Evolutionary conservation across 306 rosid species (phyloP).

Genomic region (Malus sylvestris): DNA sequence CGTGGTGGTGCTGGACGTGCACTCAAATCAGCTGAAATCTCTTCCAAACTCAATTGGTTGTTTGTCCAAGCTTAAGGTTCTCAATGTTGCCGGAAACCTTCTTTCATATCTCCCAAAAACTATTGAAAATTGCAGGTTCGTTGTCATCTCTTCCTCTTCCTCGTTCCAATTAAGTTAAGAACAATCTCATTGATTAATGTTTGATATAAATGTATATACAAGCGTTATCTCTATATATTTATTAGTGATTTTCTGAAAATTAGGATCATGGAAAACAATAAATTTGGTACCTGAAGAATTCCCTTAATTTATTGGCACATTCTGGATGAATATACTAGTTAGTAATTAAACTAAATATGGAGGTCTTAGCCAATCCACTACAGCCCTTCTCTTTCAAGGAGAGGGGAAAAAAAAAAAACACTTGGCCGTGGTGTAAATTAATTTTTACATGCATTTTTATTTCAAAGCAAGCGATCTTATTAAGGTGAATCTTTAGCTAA

Average conservation of each 20-base stretch:
- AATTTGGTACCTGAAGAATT: neutral
- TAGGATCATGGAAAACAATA: neutral
- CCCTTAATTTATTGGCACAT: neutral
- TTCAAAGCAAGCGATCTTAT: too few relatives aligned
- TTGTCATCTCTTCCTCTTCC: neutral
- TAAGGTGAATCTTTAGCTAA: neutral
- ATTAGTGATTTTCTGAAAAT: neutral
- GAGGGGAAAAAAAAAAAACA: too few relatives aligned
- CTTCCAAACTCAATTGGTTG: conserved; percentile 93
- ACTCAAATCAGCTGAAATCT: conserved; percentile 67
- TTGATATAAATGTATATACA: neutral
- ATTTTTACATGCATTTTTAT: neutral
- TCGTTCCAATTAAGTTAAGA: neutral
- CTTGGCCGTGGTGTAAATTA: neutral
- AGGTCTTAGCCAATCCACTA: neutral
- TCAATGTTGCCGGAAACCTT: conserved; percentile 76
- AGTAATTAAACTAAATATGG: neutral
- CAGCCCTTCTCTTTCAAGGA: neutral
- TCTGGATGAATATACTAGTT: neutral
- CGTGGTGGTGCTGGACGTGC: conserved; percentile 64
- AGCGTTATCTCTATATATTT: neutral
- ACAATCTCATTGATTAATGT: neutral
- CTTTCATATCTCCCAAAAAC: conserved; percentile 62
- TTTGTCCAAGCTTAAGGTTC: conserved; percentile 66
- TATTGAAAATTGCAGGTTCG: conserved; percentile 76